phyloP scores from a whole-genome alignment of 2,329 filamentous ascomycete genomes.

The Dendrostoma leiphaemia region DNA sequence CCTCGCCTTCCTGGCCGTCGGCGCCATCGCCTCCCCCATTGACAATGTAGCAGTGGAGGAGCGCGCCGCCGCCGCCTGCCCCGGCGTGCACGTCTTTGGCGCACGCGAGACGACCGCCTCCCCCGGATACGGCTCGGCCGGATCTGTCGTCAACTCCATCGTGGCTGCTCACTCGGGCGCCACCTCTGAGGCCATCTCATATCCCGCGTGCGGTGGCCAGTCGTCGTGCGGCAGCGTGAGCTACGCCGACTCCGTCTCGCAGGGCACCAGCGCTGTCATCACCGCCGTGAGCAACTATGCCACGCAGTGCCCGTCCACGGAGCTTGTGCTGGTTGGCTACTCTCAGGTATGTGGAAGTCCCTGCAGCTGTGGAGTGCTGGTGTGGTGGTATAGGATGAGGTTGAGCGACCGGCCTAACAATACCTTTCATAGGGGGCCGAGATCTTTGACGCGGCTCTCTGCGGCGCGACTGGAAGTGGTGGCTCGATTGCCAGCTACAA shows the following conservation, averaged over 20 bases:
- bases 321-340: constrained; percentile 62
- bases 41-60: constrained; percentile 23
- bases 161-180: constrained; percentile 42
- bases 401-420: background rate
- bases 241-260: constrained; percentile 54
- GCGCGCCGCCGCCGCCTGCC: constrained; percentile 36
- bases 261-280: constrained; percentile 55
- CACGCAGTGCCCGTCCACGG: constrained; percentile 51
- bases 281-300: constrained; percentile 56
- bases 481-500: constrained; percentile 45
- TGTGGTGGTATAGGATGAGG: background rate
- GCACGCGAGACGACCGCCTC: constrained; percentile 48
- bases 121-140: constrained; percentile 42
- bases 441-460: constrained; percentile 44
- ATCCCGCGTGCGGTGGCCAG: constrained; percentile 60
- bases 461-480: constrained; percentile 41
- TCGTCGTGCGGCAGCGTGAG: constrained; percentile 50
- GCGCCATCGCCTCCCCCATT: constrained; percentile 16
- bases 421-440: constrained; percentile 47
- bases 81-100: constrained; percentile 47
- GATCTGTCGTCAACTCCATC: constrained; percentile 44
- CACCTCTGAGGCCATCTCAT: constrained; percentile 45
- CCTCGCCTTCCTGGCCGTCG: constrained; percentile 15
- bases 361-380: constrained; percentile 45
- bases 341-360: constrained; percentile 63